A percentile compares a stretch with the other conserved stretches of the same genome.
phyloP scores from a whole-genome alignment of 1,139 yeast species.

The Casaregolazyma suthepensis region DNA sequence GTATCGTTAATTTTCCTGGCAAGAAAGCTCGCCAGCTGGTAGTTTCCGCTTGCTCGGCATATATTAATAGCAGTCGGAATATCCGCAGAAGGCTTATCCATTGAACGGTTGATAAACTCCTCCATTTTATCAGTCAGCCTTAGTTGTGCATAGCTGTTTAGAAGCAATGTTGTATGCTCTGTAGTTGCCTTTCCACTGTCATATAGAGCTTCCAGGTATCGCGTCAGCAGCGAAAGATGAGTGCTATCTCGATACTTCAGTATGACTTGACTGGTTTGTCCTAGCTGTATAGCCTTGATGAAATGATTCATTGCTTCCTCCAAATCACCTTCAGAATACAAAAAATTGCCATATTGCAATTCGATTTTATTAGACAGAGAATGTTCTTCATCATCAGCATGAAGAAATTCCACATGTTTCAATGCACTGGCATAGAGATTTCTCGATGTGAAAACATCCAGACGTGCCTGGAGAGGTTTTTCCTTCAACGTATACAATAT shows the following conservation, averaged over 20 bases:
- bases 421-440: constrained; percentile 72
- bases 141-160: constrained; percentile 80
- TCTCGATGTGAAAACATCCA: constrained; percentile 64
- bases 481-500: constrained; percentile 63
- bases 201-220: constrained; percentile 58
- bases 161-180: constrained; percentile 75
- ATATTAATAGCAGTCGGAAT: constrained; percentile 63
- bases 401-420: constrained; percentile 50
- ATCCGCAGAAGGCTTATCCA: constrained; percentile 47
- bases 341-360: constrained; percentile 54
- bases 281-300: constrained; percentile 45
- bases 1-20: constrained; percentile 72
- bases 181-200: constrained; percentile 49
- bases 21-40: constrained; percentile 60
- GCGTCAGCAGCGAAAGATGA: constrained; percentile 58
- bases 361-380: constrained; percentile 1
- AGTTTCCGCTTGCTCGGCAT: constrained; percentile 73
- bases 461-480: constrained; percentile 57
- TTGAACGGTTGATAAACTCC: constrained; percentile 45
- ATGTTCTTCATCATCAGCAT: constrained; percentile 35
- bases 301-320: constrained; percentile 69
- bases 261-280: constrained; percentile 64
- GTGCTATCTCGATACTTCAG: constrained; percentile 82
- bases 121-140: constrained; percentile 56
- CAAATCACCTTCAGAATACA: constrained; percentile 59